These are phyloP conservation scores for Phanerochaete sordida DNA, from an alignment of 768 basidiomycete genomes.

Conservation along the genomic window DNA sequence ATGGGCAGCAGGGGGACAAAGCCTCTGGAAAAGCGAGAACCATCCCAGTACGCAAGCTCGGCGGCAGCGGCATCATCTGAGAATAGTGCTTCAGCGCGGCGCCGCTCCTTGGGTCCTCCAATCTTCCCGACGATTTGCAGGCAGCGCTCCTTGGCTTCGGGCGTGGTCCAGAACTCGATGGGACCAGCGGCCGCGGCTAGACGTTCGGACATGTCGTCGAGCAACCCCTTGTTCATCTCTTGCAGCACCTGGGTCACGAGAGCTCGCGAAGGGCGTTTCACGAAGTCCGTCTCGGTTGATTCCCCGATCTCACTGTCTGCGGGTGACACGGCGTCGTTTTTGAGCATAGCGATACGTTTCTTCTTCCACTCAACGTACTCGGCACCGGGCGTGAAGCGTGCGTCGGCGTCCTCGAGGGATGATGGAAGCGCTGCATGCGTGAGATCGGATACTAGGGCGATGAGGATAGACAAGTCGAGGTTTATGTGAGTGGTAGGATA, in stretches of 20 bases:
- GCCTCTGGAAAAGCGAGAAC: constrained; percentile 51
- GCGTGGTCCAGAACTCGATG: constrained; percentile 72
- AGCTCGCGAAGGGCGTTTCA: constrained; percentile 59
- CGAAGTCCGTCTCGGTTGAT: constrained; percentile 9
- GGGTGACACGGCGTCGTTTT: constrained; percentile 6
- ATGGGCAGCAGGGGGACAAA: constrained; percentile 61
- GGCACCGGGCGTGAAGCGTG: constrained; percentile 59
- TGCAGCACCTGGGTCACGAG: constrained; percentile 69
- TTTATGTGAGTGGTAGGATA: constrained; percentile 64
- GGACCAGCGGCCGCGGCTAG: constrained; percentile 21
- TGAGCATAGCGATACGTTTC: constrained; percentile 18
- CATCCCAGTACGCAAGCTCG: constrained; percentile 53
- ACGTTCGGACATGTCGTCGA: constrained; percentile 60
- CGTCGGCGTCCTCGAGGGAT: constrained; percentile 52
- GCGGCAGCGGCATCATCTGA: constrained; percentile 28
- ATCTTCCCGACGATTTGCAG: constrained; percentile 78
- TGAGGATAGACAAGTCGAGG: constrained; percentile 79
- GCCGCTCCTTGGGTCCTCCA: constrained; percentile 65
- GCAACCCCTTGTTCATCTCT: constrained; percentile 63
- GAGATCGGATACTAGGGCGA: constrained; percentile 81
- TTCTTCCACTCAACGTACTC: constrained; percentile 61
- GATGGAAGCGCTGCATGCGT: constrained; percentile 68
- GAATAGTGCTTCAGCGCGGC: constrained; percentile 63
- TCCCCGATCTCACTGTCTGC: constrained; percentile 1
- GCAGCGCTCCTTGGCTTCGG: constrained; percentile 70